Conservation (phyloP, 1,139 yeast genomes). For the Diutina rugosa region DNA sequence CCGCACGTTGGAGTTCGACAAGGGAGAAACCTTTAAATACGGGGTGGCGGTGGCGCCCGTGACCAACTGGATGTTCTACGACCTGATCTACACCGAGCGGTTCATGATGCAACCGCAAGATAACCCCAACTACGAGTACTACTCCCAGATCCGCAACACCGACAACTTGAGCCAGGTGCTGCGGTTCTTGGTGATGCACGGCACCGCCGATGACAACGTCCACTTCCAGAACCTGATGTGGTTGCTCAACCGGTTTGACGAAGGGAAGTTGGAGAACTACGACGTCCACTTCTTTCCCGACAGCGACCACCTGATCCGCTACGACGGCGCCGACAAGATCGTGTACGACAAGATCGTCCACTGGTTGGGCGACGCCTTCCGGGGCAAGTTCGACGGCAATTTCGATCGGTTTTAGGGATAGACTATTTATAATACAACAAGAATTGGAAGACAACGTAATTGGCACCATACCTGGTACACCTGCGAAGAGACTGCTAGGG, state of each 20-base stretch:
- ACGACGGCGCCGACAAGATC: constrained; percentile 66
- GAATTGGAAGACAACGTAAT: background rate
- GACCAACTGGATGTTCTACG: constrained; percentile 70
- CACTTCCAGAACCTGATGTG: constrained; percentile 80
- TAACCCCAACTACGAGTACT: constrained; percentile 34
- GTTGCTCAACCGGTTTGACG: constrained; percentile 58
- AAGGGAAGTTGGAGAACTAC: constrained; percentile 57
- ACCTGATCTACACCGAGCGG: constrained; percentile 80
- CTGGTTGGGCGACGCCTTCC: constrained; percentile 65
- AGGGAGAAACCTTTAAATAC: constrained; percentile 52
- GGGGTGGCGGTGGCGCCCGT: constrained; percentile 91
- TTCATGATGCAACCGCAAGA: constrained; percentile 63
- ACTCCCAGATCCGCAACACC: constrained; percentile 34
- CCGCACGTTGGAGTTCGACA: constrained; percentile 62
- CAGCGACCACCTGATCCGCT: constrained; percentile 72
- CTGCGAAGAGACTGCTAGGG: too few relatives aligned
- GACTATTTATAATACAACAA: background rate
- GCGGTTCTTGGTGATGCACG: constrained; percentile 80
- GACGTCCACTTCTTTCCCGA: constrained; percentile 91
- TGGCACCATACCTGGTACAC: background rate
- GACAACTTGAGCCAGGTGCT: constrained; percentile 32
- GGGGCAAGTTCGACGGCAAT: constrained; percentile 26
- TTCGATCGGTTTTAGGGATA: background rate
- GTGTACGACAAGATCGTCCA: constrained; percentile 60
- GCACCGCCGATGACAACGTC: constrained; percentile 95